Evolutionary conservation across 2,329 filamentous ascomycete genomes (phyloP), one percentile per base, ranked within the genome.

Genomic region (Beauveria scarabaeidicola): DNA sequence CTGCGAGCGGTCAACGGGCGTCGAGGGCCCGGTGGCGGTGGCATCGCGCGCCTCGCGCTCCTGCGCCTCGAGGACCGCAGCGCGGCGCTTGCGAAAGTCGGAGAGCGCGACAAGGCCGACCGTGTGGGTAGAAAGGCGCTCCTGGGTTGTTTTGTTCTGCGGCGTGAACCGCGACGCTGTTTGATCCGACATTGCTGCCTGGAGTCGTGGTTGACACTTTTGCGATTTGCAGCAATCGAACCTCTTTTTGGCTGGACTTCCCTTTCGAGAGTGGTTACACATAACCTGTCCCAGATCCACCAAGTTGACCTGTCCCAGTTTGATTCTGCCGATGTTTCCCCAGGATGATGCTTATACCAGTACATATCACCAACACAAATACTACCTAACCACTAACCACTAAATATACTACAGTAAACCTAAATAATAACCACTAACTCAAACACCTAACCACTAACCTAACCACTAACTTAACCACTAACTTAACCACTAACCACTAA

Each of bases 1-100:
- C 57, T 70, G 68, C n/a, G 78, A 80, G 59, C 75, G 75, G 66
- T 81, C 78, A 38, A 52, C 38, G 44, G 80, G 77, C 48, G 78
- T 80, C 50, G 76, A 74, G 61, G 74, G 72, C 64, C 70, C 71
- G 58, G 74, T 71, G 59, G 81, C 69, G 27, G 82, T 77, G 41
- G 69, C 81, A 65, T 90, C 88, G 68, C 86, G 85, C 13, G 84
- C 87, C 68, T 94, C 90, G 68, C 89, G 84, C 69, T 94, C 90
- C 69, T 94, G 93, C 70, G 90, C 87, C 72, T 97, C 93, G 52
- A 96, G 78, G n/a, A 92, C 90, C 74, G 97, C 91, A 66, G 91
- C 92, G 73, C 93, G 90, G 61, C 94, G 87, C 77, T 99, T 97
- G 73, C 93, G 91, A 73, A 96, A 97, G 71, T 97, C 94, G 64